Evolutionary conservation across 305 asterid genomes (phyloP).

Genomic region (Withania somnifera): DNA sequence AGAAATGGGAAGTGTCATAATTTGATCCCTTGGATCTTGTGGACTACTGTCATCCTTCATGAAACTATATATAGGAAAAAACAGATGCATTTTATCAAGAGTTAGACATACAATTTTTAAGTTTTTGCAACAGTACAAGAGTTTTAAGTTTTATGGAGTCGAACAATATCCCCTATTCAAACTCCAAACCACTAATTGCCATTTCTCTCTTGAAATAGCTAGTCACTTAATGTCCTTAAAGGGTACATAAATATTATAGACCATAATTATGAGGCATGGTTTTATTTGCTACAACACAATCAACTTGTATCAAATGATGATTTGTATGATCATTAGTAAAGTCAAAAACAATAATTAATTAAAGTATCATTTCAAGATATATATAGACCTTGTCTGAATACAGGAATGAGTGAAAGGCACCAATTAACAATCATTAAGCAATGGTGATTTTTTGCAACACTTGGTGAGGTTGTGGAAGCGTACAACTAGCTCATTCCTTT

Average conservation of each 20-base stretch:
- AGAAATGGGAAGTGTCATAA: background rate
- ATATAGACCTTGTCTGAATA: background rate
- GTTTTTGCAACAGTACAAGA: too few species aligned
- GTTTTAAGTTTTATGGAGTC: background rate
- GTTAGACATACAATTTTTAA: background rate
- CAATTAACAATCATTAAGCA: background rate
- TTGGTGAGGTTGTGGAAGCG: too few species aligned
- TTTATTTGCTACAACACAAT: background rate
- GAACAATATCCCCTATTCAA: background rate
- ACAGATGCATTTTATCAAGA: background rate
- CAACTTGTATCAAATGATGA: background rate
- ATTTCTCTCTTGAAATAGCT: too few species aligned
- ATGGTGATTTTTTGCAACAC: background rate
- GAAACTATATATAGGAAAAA: background rate
- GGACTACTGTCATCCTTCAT: background rate
- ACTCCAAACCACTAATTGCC: too few species aligned
- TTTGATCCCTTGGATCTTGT: background rate
- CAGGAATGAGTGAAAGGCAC: background rate
- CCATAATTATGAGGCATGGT: too few species aligned
- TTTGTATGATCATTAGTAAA: background rate
- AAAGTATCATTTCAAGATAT: background rate
- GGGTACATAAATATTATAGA: too few species aligned
- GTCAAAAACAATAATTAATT: background rate
- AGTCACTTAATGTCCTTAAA: too few species aligned
- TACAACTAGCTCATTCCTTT: background rate